These are phyloP conservation scores for Obelidium mucronatum DNA, from an alignment of 192 early-diverging fungal genomes.

Conservation along the genomic window DNA sequence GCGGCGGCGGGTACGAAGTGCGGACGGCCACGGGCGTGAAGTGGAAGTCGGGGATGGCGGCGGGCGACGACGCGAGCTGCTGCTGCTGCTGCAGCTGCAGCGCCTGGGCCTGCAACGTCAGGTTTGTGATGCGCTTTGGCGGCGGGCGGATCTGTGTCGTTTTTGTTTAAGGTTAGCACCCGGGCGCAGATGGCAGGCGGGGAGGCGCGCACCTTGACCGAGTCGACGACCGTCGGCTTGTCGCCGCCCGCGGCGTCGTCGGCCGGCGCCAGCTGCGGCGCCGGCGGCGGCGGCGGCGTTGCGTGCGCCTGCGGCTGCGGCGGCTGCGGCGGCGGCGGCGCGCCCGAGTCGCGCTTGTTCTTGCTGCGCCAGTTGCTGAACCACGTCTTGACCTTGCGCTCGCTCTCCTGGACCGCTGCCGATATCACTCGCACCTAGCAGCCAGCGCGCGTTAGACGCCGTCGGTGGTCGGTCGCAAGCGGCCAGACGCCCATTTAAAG, in stretches of 20 bases:
- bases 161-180: not conserved
- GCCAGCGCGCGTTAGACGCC: no score
- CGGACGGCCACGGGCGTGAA: not conserved
- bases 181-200: not conserved
- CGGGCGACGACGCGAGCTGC: not conserved
- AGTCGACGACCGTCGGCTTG: slow-evolving; percentile 14
- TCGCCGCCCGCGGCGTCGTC: not conserved
- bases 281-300: not conserved
- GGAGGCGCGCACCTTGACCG: slow-evolving; percentile 9
- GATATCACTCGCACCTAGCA: not conserved
- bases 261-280: not conserved
- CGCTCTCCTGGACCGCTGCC: slow-evolving; percentile 6
- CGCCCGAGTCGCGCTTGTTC: not conserved
- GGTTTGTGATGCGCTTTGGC: slow-evolving; percentile 28
- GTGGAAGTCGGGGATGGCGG: not conserved
- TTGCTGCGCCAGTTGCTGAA: slow-evolving; percentile 30
- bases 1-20: slow-evolving; percentile 19
- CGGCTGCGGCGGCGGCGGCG: not conserved
- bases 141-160: slow-evolving; percentile 8
- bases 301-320: not conserved
- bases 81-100: not conserved
- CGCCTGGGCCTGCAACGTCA: not conserved
- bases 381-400: slow-evolving; percentile 28
- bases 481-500: no score
- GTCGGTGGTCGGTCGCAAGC: no score